Percentiles rank a stretch among this genome's conserved stretches.
These are phyloP conservation scores for Globomyces pollinis-pini DNA, from an alignment of 192 early-diverging fungal genomes.

Conservation along the genomic window DNA sequence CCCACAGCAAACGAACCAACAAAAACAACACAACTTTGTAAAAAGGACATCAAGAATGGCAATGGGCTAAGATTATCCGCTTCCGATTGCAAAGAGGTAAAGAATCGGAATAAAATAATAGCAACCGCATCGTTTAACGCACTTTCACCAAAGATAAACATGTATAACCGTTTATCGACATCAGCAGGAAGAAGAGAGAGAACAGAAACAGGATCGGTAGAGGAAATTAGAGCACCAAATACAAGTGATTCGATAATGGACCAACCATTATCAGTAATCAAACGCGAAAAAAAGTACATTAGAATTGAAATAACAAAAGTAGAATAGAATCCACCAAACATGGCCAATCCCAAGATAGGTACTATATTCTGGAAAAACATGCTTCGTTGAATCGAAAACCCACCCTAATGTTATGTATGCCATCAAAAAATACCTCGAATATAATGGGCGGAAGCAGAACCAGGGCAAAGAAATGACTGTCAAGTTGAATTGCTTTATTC, in stretches of 20 bases:
- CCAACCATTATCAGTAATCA: slow-evolving; percentile 32
- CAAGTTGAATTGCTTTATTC: slow-evolving; percentile 42
- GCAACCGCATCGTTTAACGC: slow-evolving; percentile 56
- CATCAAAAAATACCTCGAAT: slow-evolving; percentile 38
- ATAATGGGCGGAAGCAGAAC: slow-evolving; percentile 56
- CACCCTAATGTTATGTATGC: too few relatives aligned
- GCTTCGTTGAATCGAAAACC: slow-evolving; percentile 41
- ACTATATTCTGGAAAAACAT: slow-evolving; percentile 48
- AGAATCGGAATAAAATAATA: slow-evolving; percentile 58
- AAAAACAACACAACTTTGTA: slow-evolving; percentile 45
- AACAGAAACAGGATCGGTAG: slow-evolving; percentile 56
- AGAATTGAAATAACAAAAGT: slow-evolving; percentile 47
- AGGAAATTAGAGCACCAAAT: slow-evolving; percentile 52
- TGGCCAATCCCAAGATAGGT: slow-evolving; percentile 44
- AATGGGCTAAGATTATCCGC: slow-evolving; percentile 39
- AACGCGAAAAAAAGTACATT: slow-evolving; percentile 48
- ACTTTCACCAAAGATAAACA: slow-evolving; percentile 58
- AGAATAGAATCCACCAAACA: slow-evolving; percentile 49
- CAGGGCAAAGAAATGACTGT: slow-evolving; percentile 52
- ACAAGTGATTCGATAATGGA: slow-evolving; percentile 49
- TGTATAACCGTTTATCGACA: slow-evolving; percentile 48
- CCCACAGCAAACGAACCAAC: slow-evolving; percentile 44
- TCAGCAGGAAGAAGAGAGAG: slow-evolving; percentile 47
- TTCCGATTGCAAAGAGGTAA: slow-evolving; percentile 27
- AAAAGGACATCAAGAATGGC: slow-evolving; percentile 38